Evolutionary conservation across 441 rosid genomes (phyloP).

Genomic region (Jatropha podagrica): DNA sequence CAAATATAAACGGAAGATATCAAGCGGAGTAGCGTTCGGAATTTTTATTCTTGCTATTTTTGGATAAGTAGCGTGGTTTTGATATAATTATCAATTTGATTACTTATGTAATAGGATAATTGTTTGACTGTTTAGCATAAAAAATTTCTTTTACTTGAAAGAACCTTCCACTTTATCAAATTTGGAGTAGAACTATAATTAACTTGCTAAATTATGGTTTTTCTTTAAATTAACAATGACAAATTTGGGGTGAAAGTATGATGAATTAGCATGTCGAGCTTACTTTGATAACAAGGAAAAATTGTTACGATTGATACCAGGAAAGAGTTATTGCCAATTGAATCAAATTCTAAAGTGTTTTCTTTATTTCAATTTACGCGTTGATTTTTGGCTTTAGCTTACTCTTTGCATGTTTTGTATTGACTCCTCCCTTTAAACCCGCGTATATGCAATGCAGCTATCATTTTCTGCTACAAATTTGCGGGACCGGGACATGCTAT

Average conservation of each 20-base stretch:
- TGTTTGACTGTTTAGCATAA: neutral
- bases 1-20: neutral
- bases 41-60: neutral
- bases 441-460: slow-evolving; percentile 65
- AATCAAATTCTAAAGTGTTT: neutral
- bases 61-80: neutral
- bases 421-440: slow-evolving; percentile 7
- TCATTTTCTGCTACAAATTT: slow-evolving; percentile 84
- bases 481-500: slow-evolving; percentile 78
- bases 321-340: neutral
- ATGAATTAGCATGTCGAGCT: neutral
- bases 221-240: neutral
- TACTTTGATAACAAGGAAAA: neutral
- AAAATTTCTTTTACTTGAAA: neutral
- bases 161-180: neutral
- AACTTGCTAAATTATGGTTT: neutral
- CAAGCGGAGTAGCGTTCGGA: neutral
- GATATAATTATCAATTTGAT: neutral
- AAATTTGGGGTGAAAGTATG: neutral
- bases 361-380: neutral
- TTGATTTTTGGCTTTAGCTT: neutral
- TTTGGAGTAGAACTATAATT: neutral
- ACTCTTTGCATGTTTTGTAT: neutral
- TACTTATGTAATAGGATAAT: neutral
- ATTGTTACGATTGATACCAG: neutral